Evolutionary conservation across 139 green algal species (phyloP), one percentile per base, ranked within the genome.

Genomic region (Haematococcus sp.): DNA sequence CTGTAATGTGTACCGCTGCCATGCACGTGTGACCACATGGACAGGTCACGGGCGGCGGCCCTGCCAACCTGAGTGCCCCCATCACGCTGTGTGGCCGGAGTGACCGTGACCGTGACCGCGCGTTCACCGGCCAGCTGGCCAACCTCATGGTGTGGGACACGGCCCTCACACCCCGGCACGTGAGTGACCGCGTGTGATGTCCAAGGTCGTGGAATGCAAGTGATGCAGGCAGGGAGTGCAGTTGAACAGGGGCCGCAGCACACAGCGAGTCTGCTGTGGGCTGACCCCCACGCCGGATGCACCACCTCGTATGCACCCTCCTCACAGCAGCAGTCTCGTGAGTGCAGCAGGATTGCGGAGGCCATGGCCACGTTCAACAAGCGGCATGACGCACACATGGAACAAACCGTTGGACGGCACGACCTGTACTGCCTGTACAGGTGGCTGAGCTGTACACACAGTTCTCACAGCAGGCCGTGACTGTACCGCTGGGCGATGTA

Each of bases 81-180:
- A 66, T 90, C 43, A 75, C 66, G 25, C 80, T 90, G 32, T 90
- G 85, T 72, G 83, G 70, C 20, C 76, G 85, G 20, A 58, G 78
- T 0, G 85, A 90, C 74, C 65, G 73, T 58, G 84, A 89, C 13
- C 70, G 63, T 32, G 16, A 74, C 27, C 72, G 81, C 32, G 33
- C 54, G 59, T 86, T 86, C 61, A 75, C 51, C 17, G 81, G 81
- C 20, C 27, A 32, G 17, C 30, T 86, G 27, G 54, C 76, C 4
- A 52, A 76, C 16, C 51, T 86, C 17, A 78, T 58, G 59, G 2
- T 83, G 27, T 86, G 68, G 30, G 73, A 86, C 64, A 34, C 33
- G 16, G 63, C 76, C 33, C 72, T 86, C 22, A 49, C 35, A n/a
- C 43, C 67, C 30, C 44, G 52, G 40, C 49, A 81, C 28, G 68